Percentiles rank a stretch among this genome's conserved stretches.
These are phyloP conservation scores for Parsonsia alboflavescens DNA, from an alignment of 257 asterid genomes.

Conservation along the genomic window DNA sequence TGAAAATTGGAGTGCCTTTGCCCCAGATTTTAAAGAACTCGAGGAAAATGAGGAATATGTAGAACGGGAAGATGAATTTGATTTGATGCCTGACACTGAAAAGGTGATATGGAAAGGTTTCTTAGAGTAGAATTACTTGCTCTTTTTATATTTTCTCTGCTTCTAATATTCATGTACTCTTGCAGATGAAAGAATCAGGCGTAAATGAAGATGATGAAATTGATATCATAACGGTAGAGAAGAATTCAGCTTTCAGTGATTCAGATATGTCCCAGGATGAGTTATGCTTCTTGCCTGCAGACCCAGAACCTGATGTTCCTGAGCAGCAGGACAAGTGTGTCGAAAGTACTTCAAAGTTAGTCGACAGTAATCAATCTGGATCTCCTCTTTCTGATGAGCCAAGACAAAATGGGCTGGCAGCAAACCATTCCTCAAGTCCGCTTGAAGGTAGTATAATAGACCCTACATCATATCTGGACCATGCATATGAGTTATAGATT, in stretches of 20 bases:
- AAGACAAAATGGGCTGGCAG: slow-evolving; percentile 59
- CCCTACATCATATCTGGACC: slow-evolving; percentile 3
- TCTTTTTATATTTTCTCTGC: slow-evolving; percentile 7
- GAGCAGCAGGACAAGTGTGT: slow-evolving; percentile 61
- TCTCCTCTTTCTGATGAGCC: slow-evolving; percentile 78
- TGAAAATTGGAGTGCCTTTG: slow-evolving; percentile 98
- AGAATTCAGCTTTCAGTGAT: slow-evolving; percentile 80
- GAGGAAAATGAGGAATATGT: slow-evolving; percentile 96
- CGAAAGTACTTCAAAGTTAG: slow-evolving; percentile 51
- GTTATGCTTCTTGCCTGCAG: slow-evolving; percentile 69
- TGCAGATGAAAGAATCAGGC: slow-evolving; percentile 67
- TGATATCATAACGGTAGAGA: slow-evolving; percentile 60
- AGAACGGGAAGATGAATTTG: slow-evolving; percentile 90
- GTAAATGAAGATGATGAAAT: slow-evolving; percentile 72
- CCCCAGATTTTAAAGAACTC: slow-evolving; percentile 89
- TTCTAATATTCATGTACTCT: slow-evolving; percentile 19
- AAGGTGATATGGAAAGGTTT: slow-evolving; percentile 34
- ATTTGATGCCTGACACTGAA: slow-evolving; percentile 65
- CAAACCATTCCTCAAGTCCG: slow-evolving; percentile 62
- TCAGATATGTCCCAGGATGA: slow-evolving; percentile 82
- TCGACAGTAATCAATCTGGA: slow-evolving; percentile 59
- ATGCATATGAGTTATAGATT: slow-evolving; percentile 3
- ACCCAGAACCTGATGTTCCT: slow-evolving; percentile 66
- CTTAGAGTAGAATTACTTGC: not conserved
- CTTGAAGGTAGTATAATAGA: slow-evolving; percentile 49